These are phyloP conservation scores for Diaporthe vaccinii DNA, from an alignment of 2,329 filamentous ascomycete species.

Conservation along the genomic window DNA sequence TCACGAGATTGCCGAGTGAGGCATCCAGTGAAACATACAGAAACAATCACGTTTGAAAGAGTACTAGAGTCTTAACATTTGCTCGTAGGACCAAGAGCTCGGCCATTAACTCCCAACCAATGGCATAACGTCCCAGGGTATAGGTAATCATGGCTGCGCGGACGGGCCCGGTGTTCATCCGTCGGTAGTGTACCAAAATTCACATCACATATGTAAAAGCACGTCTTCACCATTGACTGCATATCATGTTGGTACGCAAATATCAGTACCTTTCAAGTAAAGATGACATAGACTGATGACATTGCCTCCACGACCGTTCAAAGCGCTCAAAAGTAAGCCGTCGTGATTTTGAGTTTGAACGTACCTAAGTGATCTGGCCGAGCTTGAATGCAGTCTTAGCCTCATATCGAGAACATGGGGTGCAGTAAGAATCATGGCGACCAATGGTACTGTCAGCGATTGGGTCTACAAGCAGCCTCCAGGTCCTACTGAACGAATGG, in stretches of 20 bases:
- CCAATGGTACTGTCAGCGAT: neutral
- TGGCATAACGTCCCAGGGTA: too few species aligned
- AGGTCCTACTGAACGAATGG: neutral
- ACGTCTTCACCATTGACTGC: too few species aligned
- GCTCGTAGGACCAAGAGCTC: too few species aligned
- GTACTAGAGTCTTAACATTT: too few species aligned
- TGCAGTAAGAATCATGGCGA: neutral
- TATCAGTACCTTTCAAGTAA: neutral
- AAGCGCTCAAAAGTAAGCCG: neutral
- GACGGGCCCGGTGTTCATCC: neutral
- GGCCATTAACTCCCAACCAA: too few species aligned
- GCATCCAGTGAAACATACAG: too few species aligned
- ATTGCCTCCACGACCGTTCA: neutral
- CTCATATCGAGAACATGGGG: neutral
- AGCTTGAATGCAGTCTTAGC: neutral
- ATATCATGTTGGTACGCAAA: neutral
- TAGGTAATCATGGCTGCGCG: neutral
- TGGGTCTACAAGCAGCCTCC: neutral
- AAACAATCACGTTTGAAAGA: too few species aligned
- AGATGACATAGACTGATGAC: neutral
- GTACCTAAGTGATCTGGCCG: neutral
- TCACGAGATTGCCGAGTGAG: too few species aligned
- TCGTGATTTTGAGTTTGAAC: neutral
- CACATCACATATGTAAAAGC: neutral
- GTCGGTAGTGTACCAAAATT: neutral